Base-by-base conservation (phyloP, 2,329 filamentous ascomycete genomes). In the Trichoderma lentiforme region DNA sequence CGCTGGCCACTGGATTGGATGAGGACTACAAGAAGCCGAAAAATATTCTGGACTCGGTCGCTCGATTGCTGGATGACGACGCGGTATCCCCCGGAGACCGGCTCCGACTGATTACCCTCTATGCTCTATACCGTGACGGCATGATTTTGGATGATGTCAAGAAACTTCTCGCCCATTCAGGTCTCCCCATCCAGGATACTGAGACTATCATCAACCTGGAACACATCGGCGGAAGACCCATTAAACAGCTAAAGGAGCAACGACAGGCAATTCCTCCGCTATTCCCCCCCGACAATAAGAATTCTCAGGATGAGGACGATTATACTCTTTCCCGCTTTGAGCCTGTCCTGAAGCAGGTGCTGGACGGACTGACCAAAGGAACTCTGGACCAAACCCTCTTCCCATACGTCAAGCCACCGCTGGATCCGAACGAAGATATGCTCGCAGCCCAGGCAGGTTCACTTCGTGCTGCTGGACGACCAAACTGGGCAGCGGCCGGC, bases 1-100 rank as follows among this genome's bases (percentile, higher is more conserved):
- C 90, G 32, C 86, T 99, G 75, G 93, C 95, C 11, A 98, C 96
- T 0, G 96, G 96, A 0, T 84, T 98, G 6, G 96, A 98, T 76
- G 95, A 98, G 82, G 95, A 98, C 78, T 92, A 92, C 78, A 91
- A 92, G 77, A 97, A 96, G 80, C 93, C 95, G 11, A 98, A 97
- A 82, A 94, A 97, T 77, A 83, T 97, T 63, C 90, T 95, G 32
- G 93, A 96, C 75, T 91, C 97, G 74, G 86, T 98, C 18, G 92
- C 97, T 34, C 90, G 93, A 24, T 86, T 97, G n/a, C 83, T 99
- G 12, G 96, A 98, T 79, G 94, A 98, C 77, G 91, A 94, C 15
- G 88, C 88, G 30, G 88, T 97, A 34, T 85, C 85, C 3, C 87
- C 88, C 12, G 83, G 90, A 6, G 95, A 98, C 79, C 90, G 96